A percentile compares a stretch with the other conserved stretches of the same genome.
These are phyloP conservation scores for Microbotryum silenes-acaulis DNA, from an alignment of 1,284 basidiomycete genomes.

Conservation along the genomic window DNA sequence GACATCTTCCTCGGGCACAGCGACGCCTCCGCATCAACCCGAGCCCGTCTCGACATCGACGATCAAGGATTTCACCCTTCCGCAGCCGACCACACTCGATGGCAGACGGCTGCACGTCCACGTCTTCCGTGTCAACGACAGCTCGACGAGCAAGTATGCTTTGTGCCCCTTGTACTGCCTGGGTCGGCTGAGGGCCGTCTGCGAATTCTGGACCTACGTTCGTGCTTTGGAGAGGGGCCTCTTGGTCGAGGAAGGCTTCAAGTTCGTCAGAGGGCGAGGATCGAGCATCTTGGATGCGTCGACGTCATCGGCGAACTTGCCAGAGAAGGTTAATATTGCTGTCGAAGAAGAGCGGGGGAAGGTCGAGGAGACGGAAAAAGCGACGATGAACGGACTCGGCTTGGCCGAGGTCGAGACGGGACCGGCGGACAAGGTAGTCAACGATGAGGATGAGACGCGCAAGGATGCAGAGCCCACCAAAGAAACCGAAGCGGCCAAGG, in stretches of 20 bases:
- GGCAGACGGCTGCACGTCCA: slow-evolving; percentile 27
- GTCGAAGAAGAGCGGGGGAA: slow-evolving; percentile 4
- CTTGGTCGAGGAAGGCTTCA: slow-evolving; percentile 63
- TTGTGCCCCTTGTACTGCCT: slow-evolving; percentile 57
- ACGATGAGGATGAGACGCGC: neutral
- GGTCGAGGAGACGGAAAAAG: slow-evolving; percentile 6
- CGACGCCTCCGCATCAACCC: slow-evolving; percentile 24
- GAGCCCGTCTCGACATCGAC: slow-evolving; percentile 2
- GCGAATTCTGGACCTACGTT: slow-evolving; percentile 83
- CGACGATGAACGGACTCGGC: slow-evolving; percentile 2
- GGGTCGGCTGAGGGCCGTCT: slow-evolving; percentile 68
- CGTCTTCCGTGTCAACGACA: slow-evolving; percentile 34
- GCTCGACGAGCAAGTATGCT: slow-evolving; percentile 32
- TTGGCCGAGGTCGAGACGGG: neutral
- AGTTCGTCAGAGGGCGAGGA: slow-evolving; percentile 15
- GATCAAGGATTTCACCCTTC: slow-evolving; percentile 56
- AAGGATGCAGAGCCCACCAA: neutral
- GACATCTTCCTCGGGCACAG: neutral
- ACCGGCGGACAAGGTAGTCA: neutral
- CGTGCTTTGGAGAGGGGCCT: slow-evolving; percentile 72
- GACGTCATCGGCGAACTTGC: neutral
- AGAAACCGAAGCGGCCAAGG: neutral
- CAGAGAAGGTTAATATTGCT: neutral
- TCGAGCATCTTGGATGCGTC: neutral
- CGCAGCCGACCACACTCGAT: slow-evolving; percentile 46